A percentile compares a stretch with the other conserved stretches of the same genome.
Evolutionary conservation across 495 filamentous ascomycete species (phyloP).

Genomic region (Chaetomium tenue): DNA sequence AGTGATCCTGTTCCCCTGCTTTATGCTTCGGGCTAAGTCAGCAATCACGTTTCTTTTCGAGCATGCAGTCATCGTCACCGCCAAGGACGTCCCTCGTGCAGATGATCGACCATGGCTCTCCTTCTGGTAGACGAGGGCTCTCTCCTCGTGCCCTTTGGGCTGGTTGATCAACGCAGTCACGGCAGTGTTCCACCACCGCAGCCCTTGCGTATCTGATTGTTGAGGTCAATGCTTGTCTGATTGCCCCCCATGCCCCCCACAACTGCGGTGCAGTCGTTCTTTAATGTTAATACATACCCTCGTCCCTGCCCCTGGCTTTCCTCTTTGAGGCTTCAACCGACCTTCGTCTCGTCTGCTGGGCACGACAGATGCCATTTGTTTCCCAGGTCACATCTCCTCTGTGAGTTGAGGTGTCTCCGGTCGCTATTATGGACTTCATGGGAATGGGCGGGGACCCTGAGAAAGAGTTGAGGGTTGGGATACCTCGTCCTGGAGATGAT

Average conservation of each 20-base stretch:
- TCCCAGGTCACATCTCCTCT: slow-evolving; percentile 14
- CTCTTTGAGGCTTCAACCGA: background rate
- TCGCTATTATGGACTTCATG: slow-evolving; percentile 23
- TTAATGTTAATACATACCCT: slow-evolving; percentile 14
- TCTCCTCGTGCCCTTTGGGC: background rate
- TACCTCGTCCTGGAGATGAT: background rate
- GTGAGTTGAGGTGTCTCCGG: slow-evolving; percentile 21
- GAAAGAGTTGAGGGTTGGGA: slow-evolving; percentile 29
- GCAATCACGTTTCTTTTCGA: slow-evolving; percentile 4
- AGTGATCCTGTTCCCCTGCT: slow-evolving; percentile 9
- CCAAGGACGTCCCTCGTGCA: background rate
- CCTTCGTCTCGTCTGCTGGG: slow-evolving; percentile 34
- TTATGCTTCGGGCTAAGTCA: background rate
- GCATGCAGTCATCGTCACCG: background rate
- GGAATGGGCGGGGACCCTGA: slow-evolving; percentile 28
- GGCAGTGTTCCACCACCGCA: background rate
- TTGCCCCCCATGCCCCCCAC: slow-evolving; percentile 1
- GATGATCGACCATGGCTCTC: background rate
- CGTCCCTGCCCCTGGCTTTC: slow-evolving; percentile 13
- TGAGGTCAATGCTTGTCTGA: slow-evolving; percentile 15
- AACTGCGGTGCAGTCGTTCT: slow-evolving; percentile 4
- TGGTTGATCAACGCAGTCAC: background rate
- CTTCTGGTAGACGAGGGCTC: too few species aligned
- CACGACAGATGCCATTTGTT: slow-evolving; percentile 33
- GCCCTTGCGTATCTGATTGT: background rate